phyloP scores from a whole-genome alignment of 768 basidiomycete genomes.

The Leccinum disarticulatum region DNA sequence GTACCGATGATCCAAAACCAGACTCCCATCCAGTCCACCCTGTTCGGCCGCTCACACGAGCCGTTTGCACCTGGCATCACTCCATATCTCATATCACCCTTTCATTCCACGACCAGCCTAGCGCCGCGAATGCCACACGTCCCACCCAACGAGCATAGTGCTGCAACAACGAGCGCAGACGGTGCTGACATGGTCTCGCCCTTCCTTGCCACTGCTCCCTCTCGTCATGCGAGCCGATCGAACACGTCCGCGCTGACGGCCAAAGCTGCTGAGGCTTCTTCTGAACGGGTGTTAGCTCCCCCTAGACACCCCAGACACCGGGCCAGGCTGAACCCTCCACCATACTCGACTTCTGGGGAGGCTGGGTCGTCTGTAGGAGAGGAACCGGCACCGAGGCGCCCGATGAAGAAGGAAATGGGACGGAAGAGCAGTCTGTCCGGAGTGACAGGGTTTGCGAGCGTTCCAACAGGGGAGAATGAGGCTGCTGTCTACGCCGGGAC shows the following conservation, averaged over 20 bases:
- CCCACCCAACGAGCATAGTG: neutral
- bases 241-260: neutral
- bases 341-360: constrained; percentile 18
- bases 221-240: constrained; percentile 2
- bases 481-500: neutral
- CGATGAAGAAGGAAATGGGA: constrained; percentile 4
- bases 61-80: neutral
- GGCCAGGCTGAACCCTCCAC: constrained; percentile 28
- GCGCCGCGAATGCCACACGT: neutral
- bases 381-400: neutral
- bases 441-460: constrained; percentile 5
- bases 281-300: constrained; percentile 2
- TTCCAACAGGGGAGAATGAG: constrained; percentile 3
- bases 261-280: constrained; percentile 7
- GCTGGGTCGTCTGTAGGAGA: neutral
- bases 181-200: constrained; percentile 24
- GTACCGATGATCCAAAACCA: neutral
- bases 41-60: neutral
- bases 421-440: constrained; percentile 8
- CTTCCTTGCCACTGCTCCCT: constrained; percentile 16
- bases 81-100: constrained; percentile 4
- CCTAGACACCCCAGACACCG: constrained; percentile 7
- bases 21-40: neutral
- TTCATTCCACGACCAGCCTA: constrained; percentile 15
- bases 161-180: constrained; percentile 12